Evolutionary conservation across 192 early-diverging fungal genomes (phyloP).

Genomic region (Chytriomyces sp.): DNA sequence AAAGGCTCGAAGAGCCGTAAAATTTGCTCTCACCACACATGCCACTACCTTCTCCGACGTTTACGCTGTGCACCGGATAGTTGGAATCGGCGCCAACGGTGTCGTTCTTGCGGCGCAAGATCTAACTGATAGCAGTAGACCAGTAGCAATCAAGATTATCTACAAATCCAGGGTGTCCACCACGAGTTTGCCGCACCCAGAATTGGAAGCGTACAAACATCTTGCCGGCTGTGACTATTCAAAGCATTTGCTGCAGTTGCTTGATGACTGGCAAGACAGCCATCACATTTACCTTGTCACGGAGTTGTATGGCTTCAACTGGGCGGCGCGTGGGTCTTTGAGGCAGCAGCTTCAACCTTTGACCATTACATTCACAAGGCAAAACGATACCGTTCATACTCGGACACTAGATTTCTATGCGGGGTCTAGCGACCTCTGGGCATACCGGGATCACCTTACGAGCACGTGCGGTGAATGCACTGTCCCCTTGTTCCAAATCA

Average conservation of each 20-base stretch:
- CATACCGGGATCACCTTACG: slow-evolving; percentile 1
- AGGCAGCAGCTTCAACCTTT: too few relatives aligned
- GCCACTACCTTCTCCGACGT: background rate
- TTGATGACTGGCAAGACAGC: slow-evolving; percentile 14
- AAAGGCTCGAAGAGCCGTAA: slow-evolving; percentile 19
- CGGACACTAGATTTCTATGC: slow-evolving; percentile 5
- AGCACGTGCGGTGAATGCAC: background rate
- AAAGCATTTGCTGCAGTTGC: background rate
- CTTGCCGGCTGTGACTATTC: too few relatives aligned
- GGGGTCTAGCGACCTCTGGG: slow-evolving; percentile 26
- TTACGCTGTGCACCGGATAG: slow-evolving; percentile 10
- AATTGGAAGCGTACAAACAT: too few relatives aligned
- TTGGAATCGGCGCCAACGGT: slow-evolving; percentile 39
- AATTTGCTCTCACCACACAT: background rate
- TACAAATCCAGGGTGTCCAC: background rate
- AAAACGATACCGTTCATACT: background rate
- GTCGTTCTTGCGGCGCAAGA: slow-evolving; percentile 27
- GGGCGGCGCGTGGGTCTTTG: background rate
- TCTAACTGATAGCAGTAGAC: background rate
- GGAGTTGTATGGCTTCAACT: slow-evolving; percentile 12
- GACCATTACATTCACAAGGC: background rate
- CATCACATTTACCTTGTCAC: slow-evolving; percentile 16
- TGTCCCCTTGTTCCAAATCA: slow-evolving; percentile 12
- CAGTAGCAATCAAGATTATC: slow-evolving; percentile 28
- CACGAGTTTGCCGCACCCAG: too few relatives aligned